Conservation (phyloP, 805 yeast species). For the Wickerhamiella azymoides region DNA sequence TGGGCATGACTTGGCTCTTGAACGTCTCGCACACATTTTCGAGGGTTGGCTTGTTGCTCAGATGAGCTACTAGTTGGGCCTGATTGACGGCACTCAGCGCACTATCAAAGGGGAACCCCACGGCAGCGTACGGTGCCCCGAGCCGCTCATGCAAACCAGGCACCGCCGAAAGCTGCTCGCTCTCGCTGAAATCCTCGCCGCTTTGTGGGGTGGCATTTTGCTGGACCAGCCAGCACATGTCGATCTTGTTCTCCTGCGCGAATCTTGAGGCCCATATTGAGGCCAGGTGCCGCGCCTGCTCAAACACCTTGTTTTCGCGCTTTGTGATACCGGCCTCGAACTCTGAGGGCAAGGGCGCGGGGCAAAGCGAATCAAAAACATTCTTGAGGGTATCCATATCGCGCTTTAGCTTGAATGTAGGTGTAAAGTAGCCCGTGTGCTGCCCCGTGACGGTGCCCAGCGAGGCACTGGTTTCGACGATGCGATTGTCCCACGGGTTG, state of each 20-base stretch:
- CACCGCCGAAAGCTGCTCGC: slow-evolving; percentile 4
- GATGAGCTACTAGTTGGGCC: slow-evolving; percentile 6
- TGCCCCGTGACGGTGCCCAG: neutral
- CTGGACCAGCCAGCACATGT: slow-evolving; percentile 7
- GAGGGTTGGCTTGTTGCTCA: neutral
- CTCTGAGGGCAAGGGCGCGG: neutral
- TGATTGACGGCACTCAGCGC: slow-evolving; percentile 15
- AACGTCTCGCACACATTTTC: neutral
- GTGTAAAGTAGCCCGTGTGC: neutral
- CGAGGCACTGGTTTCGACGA: neutral
- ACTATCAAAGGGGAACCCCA: slow-evolving; percentile 16
- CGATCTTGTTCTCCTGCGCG: neutral
- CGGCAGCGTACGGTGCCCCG: slow-evolving; percentile 12
- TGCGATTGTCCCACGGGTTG: slow-evolving; percentile 4
- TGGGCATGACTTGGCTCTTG: neutral
- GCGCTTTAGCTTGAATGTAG: neutral
- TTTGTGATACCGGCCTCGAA: neutral
- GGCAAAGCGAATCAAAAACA: neutral
- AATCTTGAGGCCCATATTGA: slow-evolving; percentile 5
- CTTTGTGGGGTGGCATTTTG: neutral
- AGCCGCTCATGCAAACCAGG: slow-evolving; percentile 13
- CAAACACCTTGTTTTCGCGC: neutral
- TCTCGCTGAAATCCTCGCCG: neutral
- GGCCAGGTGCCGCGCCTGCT: slow-evolving; percentile 7
- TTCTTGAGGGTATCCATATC: neutral